Conservation (phyloP, 2,329 filamentous ascomycete genomes). For the Herpotrichia juniperi region DNA sequence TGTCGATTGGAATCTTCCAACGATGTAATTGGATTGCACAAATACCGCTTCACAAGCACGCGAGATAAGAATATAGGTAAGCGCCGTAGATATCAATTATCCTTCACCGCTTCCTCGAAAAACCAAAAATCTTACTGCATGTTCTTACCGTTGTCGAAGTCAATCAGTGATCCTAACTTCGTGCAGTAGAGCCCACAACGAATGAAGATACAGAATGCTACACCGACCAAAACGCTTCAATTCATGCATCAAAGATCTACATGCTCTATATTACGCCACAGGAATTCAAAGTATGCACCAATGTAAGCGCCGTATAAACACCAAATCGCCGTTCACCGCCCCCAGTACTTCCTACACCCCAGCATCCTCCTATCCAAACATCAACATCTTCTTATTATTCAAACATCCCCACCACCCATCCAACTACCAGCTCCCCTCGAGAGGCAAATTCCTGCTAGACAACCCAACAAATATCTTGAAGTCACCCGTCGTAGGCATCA, state of each 20-base stretch:
- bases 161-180: too few relatives aligned
- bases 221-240: neutral
- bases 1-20: too few relatives aligned
- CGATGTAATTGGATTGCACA: too few relatives aligned
- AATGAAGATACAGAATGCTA: too few relatives aligned
- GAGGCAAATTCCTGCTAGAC: constrained; percentile 38
- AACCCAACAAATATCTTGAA: constrained; percentile 40
- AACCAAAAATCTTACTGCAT: too few relatives aligned
- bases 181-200: too few relatives aligned
- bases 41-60: too few relatives aligned
- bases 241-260: neutral
- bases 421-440: constrained; percentile 38
- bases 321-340: constrained; percentile 1
- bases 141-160: too few relatives aligned
- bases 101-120: too few relatives aligned
- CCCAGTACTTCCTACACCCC: neutral
- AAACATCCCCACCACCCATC: neutral
- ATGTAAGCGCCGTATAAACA: neutral
- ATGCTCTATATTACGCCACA: neutral
- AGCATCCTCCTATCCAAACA: neutral
- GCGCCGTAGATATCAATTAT: too few relatives aligned
- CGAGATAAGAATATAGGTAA: too few relatives aligned
- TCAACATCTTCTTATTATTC: too few relatives aligned
- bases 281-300: constrained; percentile 1
- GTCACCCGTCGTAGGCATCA: constrained; percentile 38